Evolutionary conservation across 2,329 filamentous ascomycete species (phyloP).

Genomic region (Penicillium frequentans): DNA sequence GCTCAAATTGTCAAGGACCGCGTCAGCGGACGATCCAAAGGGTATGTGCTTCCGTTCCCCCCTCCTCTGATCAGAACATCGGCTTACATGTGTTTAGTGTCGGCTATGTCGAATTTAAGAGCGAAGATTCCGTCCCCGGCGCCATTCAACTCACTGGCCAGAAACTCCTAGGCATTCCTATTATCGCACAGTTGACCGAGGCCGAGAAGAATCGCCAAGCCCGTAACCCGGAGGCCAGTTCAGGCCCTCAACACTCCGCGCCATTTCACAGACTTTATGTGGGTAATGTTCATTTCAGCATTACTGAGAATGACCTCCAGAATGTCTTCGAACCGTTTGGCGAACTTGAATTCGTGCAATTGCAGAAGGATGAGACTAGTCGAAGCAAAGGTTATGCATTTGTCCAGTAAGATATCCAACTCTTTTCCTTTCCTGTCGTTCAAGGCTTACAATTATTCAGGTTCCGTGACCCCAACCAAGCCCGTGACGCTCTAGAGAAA

Average conservation of each 20-base stretch:
- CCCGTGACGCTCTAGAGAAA: conserved; percentile 92
- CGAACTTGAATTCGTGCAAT: conserved; percentile 93
- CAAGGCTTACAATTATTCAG: conserved; percentile 45
- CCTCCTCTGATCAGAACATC: neutral
- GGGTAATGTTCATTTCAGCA: conserved; percentile 99
- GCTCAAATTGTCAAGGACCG: conserved; percentile 98
- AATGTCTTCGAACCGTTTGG: conserved; percentile 98
- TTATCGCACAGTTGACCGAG: conserved; percentile 97
- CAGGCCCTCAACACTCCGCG: conserved; percentile 73
- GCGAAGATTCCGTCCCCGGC: conserved; percentile 88
- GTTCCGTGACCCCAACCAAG: conserved; percentile 85
- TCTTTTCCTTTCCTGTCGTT: neutral
- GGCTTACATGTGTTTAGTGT: conserved; percentile 62
- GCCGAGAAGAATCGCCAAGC: conserved; percentile 99
- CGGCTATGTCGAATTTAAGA: conserved; percentile 98
- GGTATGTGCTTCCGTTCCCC: conserved; percentile 60
- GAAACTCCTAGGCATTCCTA: conserved; percentile 96
- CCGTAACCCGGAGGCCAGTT: conserved; percentile 71
- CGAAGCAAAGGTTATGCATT: conserved; percentile 96
- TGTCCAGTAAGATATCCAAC: conserved; percentile 74
- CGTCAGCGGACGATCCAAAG: conserved; percentile 95
- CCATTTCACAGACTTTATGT: conserved; percentile 98
- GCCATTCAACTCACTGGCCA: conserved; percentile 98
- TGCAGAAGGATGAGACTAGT: conserved; percentile 92
- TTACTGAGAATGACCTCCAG: conserved; percentile 92